phyloP scores from a whole-genome alignment of 2,329 filamentous ascomycete genomes.

The Fusarium illudens region DNA sequence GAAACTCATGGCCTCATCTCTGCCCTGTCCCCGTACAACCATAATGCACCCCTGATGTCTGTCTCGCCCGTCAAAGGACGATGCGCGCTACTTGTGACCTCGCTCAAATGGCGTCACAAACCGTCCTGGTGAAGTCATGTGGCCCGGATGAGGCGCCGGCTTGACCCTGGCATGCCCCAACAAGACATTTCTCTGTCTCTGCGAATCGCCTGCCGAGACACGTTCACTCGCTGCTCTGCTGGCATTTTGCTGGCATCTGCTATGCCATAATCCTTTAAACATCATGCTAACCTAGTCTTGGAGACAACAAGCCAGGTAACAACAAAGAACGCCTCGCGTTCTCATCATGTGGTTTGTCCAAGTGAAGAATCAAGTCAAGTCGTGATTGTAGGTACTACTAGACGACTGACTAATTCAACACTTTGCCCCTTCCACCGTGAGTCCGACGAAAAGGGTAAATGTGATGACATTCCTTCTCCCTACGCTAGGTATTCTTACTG shows the following conservation, averaged over 20 bases:
- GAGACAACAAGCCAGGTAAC: not conserved
- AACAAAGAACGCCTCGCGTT: not conserved
- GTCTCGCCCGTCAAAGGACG: constrained; percentile 17
- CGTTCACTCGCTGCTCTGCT: not conserved
- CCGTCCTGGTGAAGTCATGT: constrained; percentile 42
- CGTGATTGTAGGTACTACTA: not conserved
- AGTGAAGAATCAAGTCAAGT: not conserved
- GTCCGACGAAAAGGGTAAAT: not conserved
- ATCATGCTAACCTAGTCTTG: not conserved
- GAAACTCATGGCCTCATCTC: constrained; percentile 1
- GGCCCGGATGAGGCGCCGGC: constrained; percentile 20
- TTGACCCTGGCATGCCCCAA: constrained; percentile 26
- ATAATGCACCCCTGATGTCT: constrained; percentile 18
- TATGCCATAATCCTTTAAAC: not conserved
- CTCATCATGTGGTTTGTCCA: not conserved
- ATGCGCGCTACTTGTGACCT: constrained; percentile 36
- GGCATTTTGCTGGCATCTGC: not conserved
- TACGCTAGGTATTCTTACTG: constrained; percentile 8
- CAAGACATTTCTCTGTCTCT: constrained; percentile 24
- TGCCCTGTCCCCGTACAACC: constrained; percentile 15
- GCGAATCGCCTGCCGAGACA: not conserved
- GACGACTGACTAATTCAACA: not conserved
- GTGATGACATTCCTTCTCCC: constrained; percentile 18
- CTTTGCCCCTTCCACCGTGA: not conserved
- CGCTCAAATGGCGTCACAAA: constrained; percentile 40